phyloP scores from a whole-genome alignment of 2,329 filamentous ascomycete species.

The Leptographium wingfieldii region DNA sequence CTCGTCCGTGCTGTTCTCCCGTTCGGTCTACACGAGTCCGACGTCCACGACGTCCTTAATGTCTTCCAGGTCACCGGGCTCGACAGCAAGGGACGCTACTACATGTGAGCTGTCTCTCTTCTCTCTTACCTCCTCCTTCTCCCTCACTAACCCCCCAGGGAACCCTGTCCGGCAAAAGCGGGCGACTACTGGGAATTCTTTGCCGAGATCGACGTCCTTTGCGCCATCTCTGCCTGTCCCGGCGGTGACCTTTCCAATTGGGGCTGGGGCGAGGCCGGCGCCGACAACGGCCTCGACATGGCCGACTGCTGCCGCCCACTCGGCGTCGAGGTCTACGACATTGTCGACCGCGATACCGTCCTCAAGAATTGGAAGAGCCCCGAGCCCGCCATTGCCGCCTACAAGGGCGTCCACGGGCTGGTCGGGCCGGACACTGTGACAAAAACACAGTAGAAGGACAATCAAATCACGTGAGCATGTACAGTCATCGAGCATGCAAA shows the following conservation, averaged over 20 bases:
- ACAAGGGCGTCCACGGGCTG: slow-evolving; percentile 4
- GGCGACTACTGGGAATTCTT: slow-evolving; percentile 63
- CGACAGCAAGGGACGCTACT: slow-evolving; percentile 59
- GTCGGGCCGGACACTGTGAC: not conserved
- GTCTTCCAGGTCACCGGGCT: slow-evolving; percentile 76
- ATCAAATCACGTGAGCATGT: too few relatives aligned
- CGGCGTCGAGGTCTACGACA: slow-evolving; percentile 52
- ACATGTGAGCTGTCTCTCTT: slow-evolving; percentile 44
- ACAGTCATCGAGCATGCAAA: too few relatives aligned
- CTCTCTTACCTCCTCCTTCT: not conserved
- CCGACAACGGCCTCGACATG: slow-evolving; percentile 42
- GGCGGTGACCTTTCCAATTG: slow-evolving; percentile 72
- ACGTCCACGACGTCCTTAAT: slow-evolving; percentile 78
- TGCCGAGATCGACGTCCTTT: slow-evolving; percentile 64
- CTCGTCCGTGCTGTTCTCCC: slow-evolving; percentile 59
- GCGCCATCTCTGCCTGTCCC: slow-evolving; percentile 47
- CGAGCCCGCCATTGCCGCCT: not conserved
- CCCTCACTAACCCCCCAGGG: not conserved
- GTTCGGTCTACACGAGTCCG: slow-evolving; percentile 54
- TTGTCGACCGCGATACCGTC: not conserved
- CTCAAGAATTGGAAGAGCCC: slow-evolving; percentile 3
- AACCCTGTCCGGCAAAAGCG: slow-evolving; percentile 37
- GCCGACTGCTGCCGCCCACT: slow-evolving; percentile 59
- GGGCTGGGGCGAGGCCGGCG: slow-evolving; percentile 61
- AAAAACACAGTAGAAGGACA: too few relatives aligned